These are phyloP conservation scores for Euphorbia peplus DNA, from an alignment of 345 rosid genomes.

Conservation along the genomic window DNA sequence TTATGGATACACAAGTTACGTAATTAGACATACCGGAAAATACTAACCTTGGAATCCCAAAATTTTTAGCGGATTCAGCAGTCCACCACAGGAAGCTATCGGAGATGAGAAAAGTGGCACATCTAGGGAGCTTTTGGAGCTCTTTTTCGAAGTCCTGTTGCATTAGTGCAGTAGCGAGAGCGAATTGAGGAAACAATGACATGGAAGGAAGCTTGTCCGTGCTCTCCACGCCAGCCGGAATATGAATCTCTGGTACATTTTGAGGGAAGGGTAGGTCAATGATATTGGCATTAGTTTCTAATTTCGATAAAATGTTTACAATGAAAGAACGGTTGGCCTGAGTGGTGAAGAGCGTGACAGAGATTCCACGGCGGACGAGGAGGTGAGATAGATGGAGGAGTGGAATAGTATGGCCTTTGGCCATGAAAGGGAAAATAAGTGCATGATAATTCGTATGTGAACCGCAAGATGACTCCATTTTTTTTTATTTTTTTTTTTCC, in stretches of 20 bases:
- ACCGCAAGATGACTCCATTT: background rate
- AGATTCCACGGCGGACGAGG: slow-evolving; percentile 45
- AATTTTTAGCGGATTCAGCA: slow-evolving; percentile 55
- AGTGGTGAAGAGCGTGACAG: slow-evolving; percentile 69
- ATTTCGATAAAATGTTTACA: slow-evolving; percentile 40
- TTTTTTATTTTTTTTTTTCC: too few species aligned
- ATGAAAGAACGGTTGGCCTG: slow-evolving; percentile 55
- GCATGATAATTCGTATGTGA: slow-evolving; percentile 39
- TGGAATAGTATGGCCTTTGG: slow-evolving; percentile 84
- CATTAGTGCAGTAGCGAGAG: slow-evolving; percentile 54
- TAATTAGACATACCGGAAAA: slow-evolving; percentile 50
- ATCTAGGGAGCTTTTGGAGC: slow-evolving; percentile 38
- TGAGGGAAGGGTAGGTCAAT: slow-evolving; percentile 52
- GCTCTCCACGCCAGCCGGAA: slow-evolving; percentile 59
- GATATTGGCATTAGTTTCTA: slow-evolving; percentile 33
- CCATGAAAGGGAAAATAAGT: slow-evolving; percentile 76
- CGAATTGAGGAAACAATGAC: slow-evolving; percentile 44
- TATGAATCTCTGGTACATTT: slow-evolving; percentile 41
- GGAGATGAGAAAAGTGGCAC: slow-evolving; percentile 53
- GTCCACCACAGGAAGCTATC: slow-evolving; percentile 88
- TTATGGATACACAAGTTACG: slow-evolving; percentile 7
- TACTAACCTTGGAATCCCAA: slow-evolving; percentile 52
- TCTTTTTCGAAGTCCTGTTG: slow-evolving; percentile 48
- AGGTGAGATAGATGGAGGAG: slow-evolving; percentile 59
- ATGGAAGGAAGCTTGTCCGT: slow-evolving; percentile 67